Base-by-base conservation (phyloP, 1,284 basidiomycete genomes). In the Agroathelia rolfsii region DNA sequence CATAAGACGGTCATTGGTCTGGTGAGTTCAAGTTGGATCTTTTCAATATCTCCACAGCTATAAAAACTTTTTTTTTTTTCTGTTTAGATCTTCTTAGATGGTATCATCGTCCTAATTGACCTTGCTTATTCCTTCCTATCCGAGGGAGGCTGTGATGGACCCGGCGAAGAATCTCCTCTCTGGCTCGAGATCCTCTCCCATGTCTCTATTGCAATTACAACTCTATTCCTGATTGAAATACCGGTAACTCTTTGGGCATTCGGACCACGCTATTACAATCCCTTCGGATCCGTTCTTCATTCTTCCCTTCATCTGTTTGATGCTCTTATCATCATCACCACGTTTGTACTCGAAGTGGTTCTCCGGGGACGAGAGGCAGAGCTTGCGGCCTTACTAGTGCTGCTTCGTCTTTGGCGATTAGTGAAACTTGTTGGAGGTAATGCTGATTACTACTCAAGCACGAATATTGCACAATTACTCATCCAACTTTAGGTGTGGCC, bases 401-500 rank as follows among this genome's bases (percentile, higher is more conserved):
- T 81, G 6, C 58, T 87, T 13, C 81, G 84, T 51, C 49, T 87
- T 7, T 85, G 83, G 82, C 64, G 84, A 19, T 58, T 86, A 15
- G 68, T 87, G 17, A 83, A 85, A 49, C 60, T 86, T 8, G 76
- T 84, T 13, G 78, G 77, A 64, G 80, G 82, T 83, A 41, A 47
- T 45, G n/a, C n/a, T n/a, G n/a, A n/a, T 19, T 35, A 15, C 25
- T 34, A n/a, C 11, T 22, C 24, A 10, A 8, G 20, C 32, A 29
- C 39, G 26, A 33, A 27, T 33, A 22, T 20, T 15, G 13, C 15
- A 8, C 28, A 6, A 23, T 29, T 30, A 10, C 18, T 9, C 29
- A 13, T 4, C 22, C 31, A 41, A 35, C 41, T n/a, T 38, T 41
- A 84, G 81, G 81, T 22, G 66, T 84, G 28, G 72, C 81, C 2